Evolutionary conservation across 768 basidiomycete genomes (phyloP), one percentile per base, ranked within the genome.

Genomic region (Leccinum aurantiacum): DNA sequence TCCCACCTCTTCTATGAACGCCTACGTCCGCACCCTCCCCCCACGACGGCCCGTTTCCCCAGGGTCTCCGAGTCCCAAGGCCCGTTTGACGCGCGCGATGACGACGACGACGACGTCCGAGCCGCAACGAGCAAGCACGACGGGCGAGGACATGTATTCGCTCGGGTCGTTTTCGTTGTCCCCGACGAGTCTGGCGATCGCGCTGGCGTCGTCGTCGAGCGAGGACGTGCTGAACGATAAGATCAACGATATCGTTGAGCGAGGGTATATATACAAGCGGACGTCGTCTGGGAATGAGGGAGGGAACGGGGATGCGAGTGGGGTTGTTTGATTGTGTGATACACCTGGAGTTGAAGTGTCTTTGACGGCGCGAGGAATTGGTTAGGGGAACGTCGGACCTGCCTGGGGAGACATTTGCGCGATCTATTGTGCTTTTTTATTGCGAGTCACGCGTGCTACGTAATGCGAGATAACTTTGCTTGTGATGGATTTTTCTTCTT

Each of bases 231-330:
- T 77, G 17, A 63, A 54, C 58, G 48, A 48, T 19, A 73, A 63
- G 53, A 76, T 80, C 3, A 74, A 75, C 31, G 69, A 74, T 19
- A 77, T 80, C 22, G 67, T 80, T 31, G 66, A 70, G 22, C 66
- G 60, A 56, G 74, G 79, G 7, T 76, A 78, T 71, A 72, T 65
- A 31, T 62, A 71, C 54, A 60, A 57, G 52, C 53, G 49, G 11
- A 27, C 33, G 17, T 64, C 65, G 17, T 41, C 7, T 41, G 38
- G 17, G 38, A 2, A 41, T 3, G 38, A 2, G 17, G 17, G 17
- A n/a, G 17, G 38, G 13, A 8, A 9, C 8, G 9, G 38, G 3
- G 17, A 41, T 41, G 17, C 17, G 37, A 15, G 37, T 15, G 15
- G 37, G 37, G 15, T 38, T 15, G 37, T 15, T 3, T 38, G 37